phyloP scores from a whole-genome alignment of 805 yeast species.

The Candida chauliodis region DNA sequence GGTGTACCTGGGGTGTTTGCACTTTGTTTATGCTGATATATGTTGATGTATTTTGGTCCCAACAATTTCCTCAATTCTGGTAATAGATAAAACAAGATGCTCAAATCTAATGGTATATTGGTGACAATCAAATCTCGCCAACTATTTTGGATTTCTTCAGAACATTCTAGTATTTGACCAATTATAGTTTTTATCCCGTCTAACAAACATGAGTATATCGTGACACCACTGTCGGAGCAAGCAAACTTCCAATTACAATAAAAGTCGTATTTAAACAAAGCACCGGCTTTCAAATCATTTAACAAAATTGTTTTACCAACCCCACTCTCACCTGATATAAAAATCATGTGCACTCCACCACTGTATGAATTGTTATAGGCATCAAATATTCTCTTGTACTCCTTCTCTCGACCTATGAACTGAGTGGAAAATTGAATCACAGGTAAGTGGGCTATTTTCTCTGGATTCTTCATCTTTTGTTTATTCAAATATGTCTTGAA shows the following conservation, averaged over 20 bases:
- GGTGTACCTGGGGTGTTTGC: slow-evolving; percentile 4
- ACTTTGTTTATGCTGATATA: slow-evolving; percentile 9
- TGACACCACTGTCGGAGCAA: slow-evolving; percentile 13
- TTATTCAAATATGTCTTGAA: slow-evolving; percentile 4
- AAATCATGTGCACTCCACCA: slow-evolving; percentile 19
- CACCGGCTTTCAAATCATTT: slow-evolving; percentile 32
- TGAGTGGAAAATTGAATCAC: slow-evolving; percentile 2
- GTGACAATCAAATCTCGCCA: slow-evolving; percentile 41
- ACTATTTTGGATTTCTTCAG: slow-evolving; percentile 27
- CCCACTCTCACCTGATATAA: slow-evolving; percentile 43
- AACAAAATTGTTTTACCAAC: slow-evolving; percentile 44
- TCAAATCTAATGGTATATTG: slow-evolving; percentile 39
- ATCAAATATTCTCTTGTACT: slow-evolving; percentile 11
- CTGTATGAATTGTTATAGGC: slow-evolving; percentile 3
- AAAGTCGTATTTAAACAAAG: slow-evolving; percentile 28
- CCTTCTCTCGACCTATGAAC: slow-evolving; percentile 14
- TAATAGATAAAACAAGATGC: slow-evolving; percentile 36
- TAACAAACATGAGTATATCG: slow-evolving; percentile 31
- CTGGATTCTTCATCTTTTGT: slow-evolving; percentile 1
- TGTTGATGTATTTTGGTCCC: slow-evolving; percentile 37
- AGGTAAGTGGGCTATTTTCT: slow-evolving; percentile 6
- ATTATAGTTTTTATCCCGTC: slow-evolving; percentile 37
- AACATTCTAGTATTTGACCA: slow-evolving; percentile 38
- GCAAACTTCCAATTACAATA: slow-evolving; percentile 31
- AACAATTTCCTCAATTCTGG: slow-evolving; percentile 44